These are phyloP conservation scores for Abrus pulchellus DNA, from an alignment of 306 rosid genomes.

Conservation along the genomic window DNA sequence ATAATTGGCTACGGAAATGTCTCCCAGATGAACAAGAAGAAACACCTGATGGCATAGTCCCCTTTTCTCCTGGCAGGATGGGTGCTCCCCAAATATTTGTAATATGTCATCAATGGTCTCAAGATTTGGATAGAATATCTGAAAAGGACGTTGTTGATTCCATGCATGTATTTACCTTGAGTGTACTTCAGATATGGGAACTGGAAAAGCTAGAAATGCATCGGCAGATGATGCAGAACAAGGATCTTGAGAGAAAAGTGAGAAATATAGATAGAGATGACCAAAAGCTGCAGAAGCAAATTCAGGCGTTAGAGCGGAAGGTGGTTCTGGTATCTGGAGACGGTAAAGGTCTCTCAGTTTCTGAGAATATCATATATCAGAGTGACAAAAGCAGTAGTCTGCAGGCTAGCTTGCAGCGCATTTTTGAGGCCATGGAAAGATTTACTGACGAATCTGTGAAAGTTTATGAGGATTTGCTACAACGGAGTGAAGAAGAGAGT, in stretches of 20 bases:
- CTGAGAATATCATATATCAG: conserved; percentile 73
- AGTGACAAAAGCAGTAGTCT: conserved; percentile 83
- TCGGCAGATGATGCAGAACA: conserved; percentile 69
- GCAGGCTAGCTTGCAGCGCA: conserved; percentile 84
- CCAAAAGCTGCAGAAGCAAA: conserved; percentile 87
- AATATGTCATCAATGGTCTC: conserved; percentile 96
- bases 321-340: conserved; percentile 65
- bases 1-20: conserved; percentile 91
- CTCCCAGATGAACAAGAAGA: conserved; percentile 87
- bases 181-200: conserved; percentile 89
- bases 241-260: conserved; percentile 84
- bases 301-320: conserved; percentile 87
- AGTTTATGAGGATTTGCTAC: conserved; percentile 87
- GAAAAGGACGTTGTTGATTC: conserved; percentile 91
- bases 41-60: conserved; percentile 88
- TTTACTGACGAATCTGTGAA: conserved; percentile 72
- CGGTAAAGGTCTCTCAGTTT: conserved; percentile 60
- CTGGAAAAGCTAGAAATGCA: conserved; percentile 81
- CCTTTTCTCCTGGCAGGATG: conserved; percentile 91
- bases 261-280: conserved; percentile 81
- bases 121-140: conserved; percentile 86
- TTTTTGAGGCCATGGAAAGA: conserved; percentile 97
- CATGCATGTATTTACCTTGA: conserved; percentile 79
- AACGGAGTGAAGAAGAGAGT: conserved; percentile 74
- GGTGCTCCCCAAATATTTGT: conserved; percentile 96